phyloP scores from a whole-genome alignment of 2,329 filamentous ascomycete genomes.

The Dactylonectria estremocensis region DNA sequence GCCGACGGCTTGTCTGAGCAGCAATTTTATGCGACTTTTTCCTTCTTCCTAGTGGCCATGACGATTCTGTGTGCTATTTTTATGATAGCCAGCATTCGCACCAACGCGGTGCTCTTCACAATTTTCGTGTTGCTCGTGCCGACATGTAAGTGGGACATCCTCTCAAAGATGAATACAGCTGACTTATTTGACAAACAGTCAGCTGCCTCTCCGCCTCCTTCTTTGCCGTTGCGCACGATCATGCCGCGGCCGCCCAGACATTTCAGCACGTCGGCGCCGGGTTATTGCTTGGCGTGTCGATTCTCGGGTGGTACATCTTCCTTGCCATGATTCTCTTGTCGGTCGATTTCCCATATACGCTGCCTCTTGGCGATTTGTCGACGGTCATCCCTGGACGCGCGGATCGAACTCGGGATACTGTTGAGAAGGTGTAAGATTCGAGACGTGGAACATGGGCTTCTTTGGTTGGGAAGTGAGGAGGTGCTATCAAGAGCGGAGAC shows the following conservation, averaged over 20 bases:
- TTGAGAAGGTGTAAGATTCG: conserved; percentile 25
- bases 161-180: not conserved
- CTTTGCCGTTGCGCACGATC: conserved; percentile 46
- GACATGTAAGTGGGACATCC: conserved; percentile 44
- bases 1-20: conserved; percentile 58
- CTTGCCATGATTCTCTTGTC: conserved; percentile 62
- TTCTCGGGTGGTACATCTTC: conserved; percentile 67
- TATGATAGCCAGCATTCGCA: conserved; percentile 75
- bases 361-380: conserved; percentile 67
- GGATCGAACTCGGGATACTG: conserved; percentile 7
- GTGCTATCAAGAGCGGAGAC: too few relatives aligned
- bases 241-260: conserved; percentile 30
- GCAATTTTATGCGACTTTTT: conserved; percentile 65
- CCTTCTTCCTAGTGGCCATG: conserved; percentile 75
- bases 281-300: conserved; percentile 41
- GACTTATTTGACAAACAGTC: conserved; percentile 34
- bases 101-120: conserved; percentile 74
- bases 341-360: conserved; percentile 65
- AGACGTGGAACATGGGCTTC: too few relatives aligned
- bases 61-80: conserved; percentile 73
- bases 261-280: conserved; percentile 50
- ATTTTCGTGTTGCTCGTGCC: conserved; percentile 72
- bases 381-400: conserved; percentile 53
- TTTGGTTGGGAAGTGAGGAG: too few relatives aligned
- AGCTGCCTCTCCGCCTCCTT: conserved; percentile 50